Base-by-base conservation (phyloP, 495 filamentous ascomycete species). In the Letharia columbiana region DNA sequence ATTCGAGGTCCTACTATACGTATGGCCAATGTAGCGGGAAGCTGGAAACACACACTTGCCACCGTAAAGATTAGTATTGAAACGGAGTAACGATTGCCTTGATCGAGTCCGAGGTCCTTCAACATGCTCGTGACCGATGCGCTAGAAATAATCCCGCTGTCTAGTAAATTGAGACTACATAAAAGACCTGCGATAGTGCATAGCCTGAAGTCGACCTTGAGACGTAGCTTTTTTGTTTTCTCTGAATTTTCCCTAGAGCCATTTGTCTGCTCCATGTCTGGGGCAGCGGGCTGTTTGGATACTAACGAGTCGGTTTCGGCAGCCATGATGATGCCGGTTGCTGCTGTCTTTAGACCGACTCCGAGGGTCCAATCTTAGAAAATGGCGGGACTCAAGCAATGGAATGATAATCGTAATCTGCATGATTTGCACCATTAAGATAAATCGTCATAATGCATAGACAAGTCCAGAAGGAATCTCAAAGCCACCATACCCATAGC, bases 31-130 rank as follows among this genome's bases (percentile, higher is more conserved):
- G 89, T 92, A 40, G 84, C 86, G 0, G 89, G 89, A 20, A 92
- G 77, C 71, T 92, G 89, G 70, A 89, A 91, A 33, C 82, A 80
- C 56, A 92, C 88, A 72, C 84, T 87, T 17, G 87, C 81, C 65
- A 91, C 81, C 39, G 89, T 91, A 77, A 90, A 91, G 72, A 91
- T 89, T 74, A 92, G 88, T 62, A 92, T 91, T 37, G 86, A 80
- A 20, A 91, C 82, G 12, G 84, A 88, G 73, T 88, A 89, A 28
- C 85, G 80, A 28, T 84, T 84, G 15, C 86, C 87, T 45, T 74
- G 67, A 42, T 83, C 80, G 41, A 91, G 78, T 13, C 81, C 81
- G 42, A 91, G 78, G 72, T 91, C 88, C 5, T 73, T 61, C 39
- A 86, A 77, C 86, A 91, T 88, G n/a, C 82, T 87, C 1, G 89